Conservation (phyloP, 2,329 filamentous ascomycete genomes). For the Madurella mycetomatis region DNA sequence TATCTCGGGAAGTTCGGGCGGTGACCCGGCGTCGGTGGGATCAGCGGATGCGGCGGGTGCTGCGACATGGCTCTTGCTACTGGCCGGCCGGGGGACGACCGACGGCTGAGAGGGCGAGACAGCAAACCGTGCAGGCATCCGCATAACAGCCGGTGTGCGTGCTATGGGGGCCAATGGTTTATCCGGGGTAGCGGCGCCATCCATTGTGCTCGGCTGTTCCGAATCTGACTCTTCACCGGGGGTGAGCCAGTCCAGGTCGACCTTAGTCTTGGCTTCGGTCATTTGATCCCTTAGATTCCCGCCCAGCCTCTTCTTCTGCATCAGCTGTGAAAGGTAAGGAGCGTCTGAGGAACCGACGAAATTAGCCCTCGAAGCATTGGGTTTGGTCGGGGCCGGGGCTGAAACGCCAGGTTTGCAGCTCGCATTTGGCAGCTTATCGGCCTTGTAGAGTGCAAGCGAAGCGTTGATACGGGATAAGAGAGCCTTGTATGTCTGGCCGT, state of each 20-base stretch:
- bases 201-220: slow-evolving; percentile 32
- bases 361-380: slow-evolving; percentile 7
- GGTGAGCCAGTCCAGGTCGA: slow-evolving; percentile 46
- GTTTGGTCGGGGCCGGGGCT: slow-evolving; percentile 20
- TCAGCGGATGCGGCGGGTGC: slow-evolving; percentile 38
- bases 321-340: slow-evolving; percentile 63
- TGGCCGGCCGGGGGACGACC: slow-evolving; percentile 45
- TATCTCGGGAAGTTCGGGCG: slow-evolving; percentile 21
- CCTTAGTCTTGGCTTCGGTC: slow-evolving; percentile 53
- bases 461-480: slow-evolving; percentile 51
- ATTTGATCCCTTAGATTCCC: slow-evolving; percentile 57
- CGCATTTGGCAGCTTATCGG: slow-evolving; percentile 49
- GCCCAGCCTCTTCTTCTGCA: slow-evolving; percentile 57
- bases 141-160: slow-evolving; percentile 45
- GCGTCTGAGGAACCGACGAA: slow-evolving; percentile 55
- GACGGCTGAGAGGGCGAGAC: slow-evolving; percentile 45
- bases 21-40: slow-evolving; percentile 34
- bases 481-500: slow-evolving; percentile 48
- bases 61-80: slow-evolving; percentile 50
- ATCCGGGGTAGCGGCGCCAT: slow-evolving; percentile 18
- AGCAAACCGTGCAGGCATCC: slow-evolving; percentile 55
- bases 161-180: slow-evolving; percentile 22
- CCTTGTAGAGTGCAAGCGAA: slow-evolving; percentile 48
- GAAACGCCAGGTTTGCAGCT: slow-evolving; percentile 39
- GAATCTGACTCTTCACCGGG: slow-evolving; percentile 51